phyloP scores from a whole-genome alignment of 805 yeast species.

The Monosporozyma servazzii region DNA sequence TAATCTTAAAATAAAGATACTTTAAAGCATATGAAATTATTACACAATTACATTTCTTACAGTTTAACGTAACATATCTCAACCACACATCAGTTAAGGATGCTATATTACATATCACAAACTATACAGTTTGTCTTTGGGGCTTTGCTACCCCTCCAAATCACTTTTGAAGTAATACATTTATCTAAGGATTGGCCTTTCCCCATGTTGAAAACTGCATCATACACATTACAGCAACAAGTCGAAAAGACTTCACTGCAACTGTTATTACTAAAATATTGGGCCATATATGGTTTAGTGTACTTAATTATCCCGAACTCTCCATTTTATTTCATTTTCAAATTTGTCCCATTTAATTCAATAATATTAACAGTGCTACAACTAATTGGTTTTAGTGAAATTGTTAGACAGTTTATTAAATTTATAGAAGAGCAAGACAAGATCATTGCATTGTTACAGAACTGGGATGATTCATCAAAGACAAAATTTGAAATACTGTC shows the following conservation, averaged over 20 bases:
- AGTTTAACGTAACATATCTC: neutral
- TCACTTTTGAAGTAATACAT: slow-evolving; percentile 17
- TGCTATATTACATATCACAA: neutral
- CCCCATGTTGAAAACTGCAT: slow-evolving; percentile 3
- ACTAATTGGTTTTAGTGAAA: slow-evolving; percentile 10
- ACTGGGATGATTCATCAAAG: slow-evolving; percentile 6
- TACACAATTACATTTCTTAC: too few species aligned
- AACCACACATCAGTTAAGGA: neutral
- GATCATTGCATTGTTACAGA: slow-evolving; percentile 9
- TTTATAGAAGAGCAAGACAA: slow-evolving; percentile 14
- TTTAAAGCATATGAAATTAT: too few species aligned
- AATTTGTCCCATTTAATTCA: slow-evolving; percentile 11
- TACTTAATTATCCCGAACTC: slow-evolving; percentile 12
- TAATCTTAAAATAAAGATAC: neutral
- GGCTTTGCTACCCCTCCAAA: slow-evolving; percentile 17
- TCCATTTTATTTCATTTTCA: slow-evolving; percentile 7
- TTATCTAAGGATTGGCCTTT: slow-evolving; percentile 8
- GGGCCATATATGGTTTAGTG: slow-evolving; percentile 14
- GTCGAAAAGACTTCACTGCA: slow-evolving; percentile 2
- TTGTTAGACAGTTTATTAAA: slow-evolving; percentile 11
- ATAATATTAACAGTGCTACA: slow-evolving; percentile 5
- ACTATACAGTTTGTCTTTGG: slow-evolving; percentile 8
- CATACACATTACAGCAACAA: slow-evolving; percentile 5
- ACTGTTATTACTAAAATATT: slow-evolving; percentile 14
- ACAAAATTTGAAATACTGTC: slow-evolving; percentile 9